A percentile compares a stretch with the other conserved stretches of the same genome.
phyloP scores from a whole-genome alignment of 352 stramenopile genomes.

The Phytophthora pseudosyringae region DNA sequence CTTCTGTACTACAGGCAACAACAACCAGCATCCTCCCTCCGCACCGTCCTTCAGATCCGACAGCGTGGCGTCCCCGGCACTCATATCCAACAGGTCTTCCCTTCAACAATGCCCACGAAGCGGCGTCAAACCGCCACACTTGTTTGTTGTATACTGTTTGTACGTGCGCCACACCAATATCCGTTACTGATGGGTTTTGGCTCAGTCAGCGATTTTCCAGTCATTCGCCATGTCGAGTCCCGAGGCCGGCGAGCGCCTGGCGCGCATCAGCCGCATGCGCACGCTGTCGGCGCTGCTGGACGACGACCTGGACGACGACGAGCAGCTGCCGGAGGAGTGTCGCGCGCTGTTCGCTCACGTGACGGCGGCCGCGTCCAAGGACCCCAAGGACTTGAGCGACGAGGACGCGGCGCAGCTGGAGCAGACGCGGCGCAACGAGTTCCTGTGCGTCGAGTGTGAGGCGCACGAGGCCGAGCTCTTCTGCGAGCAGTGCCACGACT shows the following conservation, averaged over 20 bases:
- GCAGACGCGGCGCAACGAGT: constrained; percentile 43
- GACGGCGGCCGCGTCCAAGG: constrained; percentile 26
- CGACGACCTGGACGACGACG: constrained; percentile 63
- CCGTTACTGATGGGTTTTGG: constrained; percentile 25
- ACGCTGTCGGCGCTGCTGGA: constrained; percentile 85
- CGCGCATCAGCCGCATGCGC: constrained; percentile 73
- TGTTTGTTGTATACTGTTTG: not conserved
- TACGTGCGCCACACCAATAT: constrained; percentile 20
- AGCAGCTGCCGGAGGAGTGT: constrained; percentile 55
- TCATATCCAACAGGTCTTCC: constrained; percentile 17
- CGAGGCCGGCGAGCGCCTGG: constrained; percentile 40
- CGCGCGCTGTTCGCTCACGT: constrained; percentile 55
- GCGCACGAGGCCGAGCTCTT: constrained; percentile 76
- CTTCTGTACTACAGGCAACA: not conserved
- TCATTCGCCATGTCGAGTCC: constrained; percentile 21
- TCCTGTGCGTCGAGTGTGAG: constrained; percentile 76
- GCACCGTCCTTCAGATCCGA: constrained; percentile 67
- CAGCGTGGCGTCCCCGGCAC: constrained; percentile 37
- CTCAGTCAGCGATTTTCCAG: constrained; percentile 23
- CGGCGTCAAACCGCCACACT: constrained; percentile 3
- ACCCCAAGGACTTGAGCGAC: constrained; percentile 25
- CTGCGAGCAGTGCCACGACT: constrained; percentile 90
- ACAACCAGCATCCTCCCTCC: not conserved
- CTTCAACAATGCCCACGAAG: constrained; percentile 34
- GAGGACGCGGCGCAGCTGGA: constrained; percentile 39